Conservation (phyloP, 805 yeast species). For the Wickerhamomyces ciferrii region DNA sequence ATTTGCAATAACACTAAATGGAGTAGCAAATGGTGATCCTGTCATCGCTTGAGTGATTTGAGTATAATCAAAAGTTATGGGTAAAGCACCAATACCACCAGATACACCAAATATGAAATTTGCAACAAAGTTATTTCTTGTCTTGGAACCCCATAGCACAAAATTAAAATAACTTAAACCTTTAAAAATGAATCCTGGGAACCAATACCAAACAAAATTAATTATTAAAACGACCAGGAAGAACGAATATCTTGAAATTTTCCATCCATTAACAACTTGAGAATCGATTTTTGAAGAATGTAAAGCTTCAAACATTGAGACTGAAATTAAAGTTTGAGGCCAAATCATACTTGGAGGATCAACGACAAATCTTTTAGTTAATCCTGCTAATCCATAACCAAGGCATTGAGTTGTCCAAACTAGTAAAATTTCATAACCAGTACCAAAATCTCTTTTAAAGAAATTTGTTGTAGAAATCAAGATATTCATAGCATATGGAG, state of each 20-base stretch:
- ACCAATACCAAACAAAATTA: slow-evolving; percentile 55
- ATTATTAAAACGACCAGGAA: slow-evolving; percentile 36
- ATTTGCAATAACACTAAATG: slow-evolving; percentile 32
- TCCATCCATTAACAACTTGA: slow-evolving; percentile 55
- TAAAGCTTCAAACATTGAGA: slow-evolving; percentile 52
- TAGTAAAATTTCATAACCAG: slow-evolving; percentile 43
- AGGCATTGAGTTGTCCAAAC: slow-evolving; percentile 55
- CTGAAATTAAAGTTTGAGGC: slow-evolving; percentile 57
- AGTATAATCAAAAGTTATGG: slow-evolving; percentile 54
- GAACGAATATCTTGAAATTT: slow-evolving; percentile 42
- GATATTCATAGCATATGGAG: slow-evolving; percentile 55
- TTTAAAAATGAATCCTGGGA: slow-evolving; percentile 60
- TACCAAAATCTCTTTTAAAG: slow-evolving; percentile 38
- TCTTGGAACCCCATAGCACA: slow-evolving; percentile 28
- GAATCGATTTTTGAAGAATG: slow-evolving; percentile 31
- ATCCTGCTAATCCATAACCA: slow-evolving; percentile 64
- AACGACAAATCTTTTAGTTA: slow-evolving; percentile 51
- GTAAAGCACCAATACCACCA: slow-evolving; percentile 50
- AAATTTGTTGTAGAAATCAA: slow-evolving; percentile 43
- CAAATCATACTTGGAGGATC: slow-evolving; percentile 58
- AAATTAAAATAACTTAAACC: slow-evolving; percentile 57
- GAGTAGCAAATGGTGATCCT: slow-evolving; percentile 59
- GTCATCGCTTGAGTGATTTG: slow-evolving; percentile 38
- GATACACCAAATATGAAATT: slow-evolving; percentile 60
- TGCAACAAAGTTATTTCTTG: slow-evolving; percentile 44